Evolutionary conservation across 768 basidiomycete species (phyloP), one percentile per base, ranked within the genome.

Genomic region (Leccinum sublutescens): DNA sequence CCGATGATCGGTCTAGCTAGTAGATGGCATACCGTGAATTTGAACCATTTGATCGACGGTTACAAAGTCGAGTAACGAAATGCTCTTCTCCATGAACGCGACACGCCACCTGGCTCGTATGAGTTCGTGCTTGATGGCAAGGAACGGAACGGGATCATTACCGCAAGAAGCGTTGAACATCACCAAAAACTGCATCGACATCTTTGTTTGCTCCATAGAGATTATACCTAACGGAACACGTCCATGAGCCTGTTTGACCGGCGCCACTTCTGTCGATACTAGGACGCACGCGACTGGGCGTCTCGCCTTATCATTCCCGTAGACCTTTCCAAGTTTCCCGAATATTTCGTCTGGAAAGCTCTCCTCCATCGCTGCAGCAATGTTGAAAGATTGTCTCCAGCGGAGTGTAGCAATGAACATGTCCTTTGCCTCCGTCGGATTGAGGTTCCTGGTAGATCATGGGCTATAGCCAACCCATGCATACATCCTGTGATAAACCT

Each of bases 91-190:
- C 82, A 91, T 90, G 53, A 92, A 79, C 29, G 83, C 82, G 50
- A 93, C 82, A 45, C 91, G 85, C 91, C 91, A 93, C 52, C 89
- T 89, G 62, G 23, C 43, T 43, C 12, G 14, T 31, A 43, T 66
- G 29, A 66, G 65, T 8, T n/a, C 12, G 9, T 15, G 3, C 47
- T 64, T 64, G 10, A 4, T 48, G 21, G 47, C 6, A 49, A 34
- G 29, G 34, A 27, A 10, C 1, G 49, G 34, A 31, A 50, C 3
- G 17, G 25, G 27, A 7, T n/a, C 11, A 31, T 45, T 68, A 89
- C 89, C 89, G 80, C 64, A 93, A 78, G 73, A 94, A 93, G 38
- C 85, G 80, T 54, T 85, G 79, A 17, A 89, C 81, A 66, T 94
- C 89, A 27, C 85, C 82, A 66, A 93, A 93, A n/a, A 88, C 85